Base-by-base conservation (phyloP, 225 moss, liverwort and hornwort genomes). In the Ulota crispa region DNA sequence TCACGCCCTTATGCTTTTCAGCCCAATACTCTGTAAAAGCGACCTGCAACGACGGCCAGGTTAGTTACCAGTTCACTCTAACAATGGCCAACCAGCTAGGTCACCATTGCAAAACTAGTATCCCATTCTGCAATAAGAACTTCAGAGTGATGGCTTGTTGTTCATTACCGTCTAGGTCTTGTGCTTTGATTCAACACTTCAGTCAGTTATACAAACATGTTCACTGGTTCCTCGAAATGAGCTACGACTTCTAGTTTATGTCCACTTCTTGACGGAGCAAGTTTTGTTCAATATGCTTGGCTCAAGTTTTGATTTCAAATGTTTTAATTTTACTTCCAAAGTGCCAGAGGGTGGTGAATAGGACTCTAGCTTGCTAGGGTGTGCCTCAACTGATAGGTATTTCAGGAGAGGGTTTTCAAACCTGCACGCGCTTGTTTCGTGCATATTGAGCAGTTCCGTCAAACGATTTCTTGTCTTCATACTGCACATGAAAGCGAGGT, bases 391-490 rank as follows among this genome's bases (percentile, higher is more conserved):
- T 34, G 34, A 62, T 19, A 12, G 24, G 11, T 23, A 73, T 34
- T 57, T 45, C 70, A 30, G 57, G 64, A 42, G 12, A 18, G 24
- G 62, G 55, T 56, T 65, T 67, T 67, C 56, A 69, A 26, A 94
- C 93, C 94, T 94, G 92, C 57, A 93, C 85, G 3, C 94, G 94
- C 80, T 94, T 96, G 78, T 94, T 94, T 63, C 88, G 91, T 11
- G 93, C 84, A 80, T 96, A 96, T 52, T 92, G 93, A 37, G 85
- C 76, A 12, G 79, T 86, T 75, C 94, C 92, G 75, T 94, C 91
- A 57, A 96, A 88, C 20, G 73, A 85, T 36, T 85, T 88, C 64
- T 91, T 87, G 81, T 95, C 93, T 73, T 96, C 94, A 61, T 86
- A 96, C 94, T 96, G 91, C 92, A 78, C 65, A 81, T 55, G 41